Conservation (phyloP, 176 grass and related monocot genomes). For the Melocanna baccifera region DNA sequence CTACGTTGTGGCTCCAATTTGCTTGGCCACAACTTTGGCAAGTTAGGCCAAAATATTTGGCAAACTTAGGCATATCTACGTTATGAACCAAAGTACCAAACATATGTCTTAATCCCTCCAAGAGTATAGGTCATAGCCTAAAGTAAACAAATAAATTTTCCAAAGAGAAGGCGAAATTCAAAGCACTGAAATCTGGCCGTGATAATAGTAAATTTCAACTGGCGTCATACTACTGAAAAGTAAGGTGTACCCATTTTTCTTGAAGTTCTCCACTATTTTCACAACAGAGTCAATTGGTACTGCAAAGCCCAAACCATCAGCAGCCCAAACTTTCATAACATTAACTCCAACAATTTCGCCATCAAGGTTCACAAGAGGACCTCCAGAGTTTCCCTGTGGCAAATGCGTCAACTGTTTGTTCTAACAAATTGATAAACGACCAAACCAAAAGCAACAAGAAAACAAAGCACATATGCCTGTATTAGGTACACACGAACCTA, state of each 20-base stretch:
- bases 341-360: conserved; percentile 88
- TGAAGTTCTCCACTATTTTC: conserved; percentile 85
- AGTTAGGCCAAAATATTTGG: too few relatives aligned
- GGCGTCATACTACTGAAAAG: not conserved
- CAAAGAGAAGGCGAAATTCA: not conserved
- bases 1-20: too few relatives aligned
- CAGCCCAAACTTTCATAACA: conserved; percentile 53
- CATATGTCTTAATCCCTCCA: not conserved
- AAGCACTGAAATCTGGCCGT: not conserved
- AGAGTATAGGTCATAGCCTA: not conserved
- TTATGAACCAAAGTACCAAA: too few relatives aligned
- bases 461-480: not conserved
- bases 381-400: conserved; percentile 76
- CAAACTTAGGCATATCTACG: too few relatives aligned
- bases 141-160: conserved; percentile 11
- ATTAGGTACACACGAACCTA: not conserved
- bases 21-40: too few relatives aligned
- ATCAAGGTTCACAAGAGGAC: conserved; percentile 85
- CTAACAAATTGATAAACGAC: not conserved
- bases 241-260: conserved; percentile 56
- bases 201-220: conserved; percentile 17
- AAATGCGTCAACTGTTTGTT: not conserved
- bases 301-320: conserved; percentile 80
- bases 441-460: conserved; percentile 5
- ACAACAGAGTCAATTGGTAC: conserved; percentile 66